phyloP scores from a whole-genome alignment of 495 filamentous ascomycete genomes.

The Chaetomium cochliodes region DNA sequence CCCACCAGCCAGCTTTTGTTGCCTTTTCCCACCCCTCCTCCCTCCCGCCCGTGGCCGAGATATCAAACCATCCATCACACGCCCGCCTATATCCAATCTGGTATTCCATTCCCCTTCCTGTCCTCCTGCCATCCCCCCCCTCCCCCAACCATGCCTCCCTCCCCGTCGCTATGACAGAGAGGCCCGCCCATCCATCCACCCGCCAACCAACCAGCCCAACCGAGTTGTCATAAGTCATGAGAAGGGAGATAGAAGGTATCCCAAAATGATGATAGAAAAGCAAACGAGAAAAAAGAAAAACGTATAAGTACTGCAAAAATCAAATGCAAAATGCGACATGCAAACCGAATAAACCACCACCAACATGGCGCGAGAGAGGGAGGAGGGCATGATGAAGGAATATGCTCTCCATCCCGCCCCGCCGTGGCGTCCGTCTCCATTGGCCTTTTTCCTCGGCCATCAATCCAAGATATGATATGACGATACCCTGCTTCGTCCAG shows the following conservation, averaged over 20 bases:
- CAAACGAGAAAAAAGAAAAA: not conserved
- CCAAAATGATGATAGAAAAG: not conserved
- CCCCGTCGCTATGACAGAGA: not conserved
- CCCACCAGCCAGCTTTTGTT: slow-evolving; percentile 33
- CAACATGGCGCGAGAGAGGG: not conserved
- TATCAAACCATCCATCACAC: not conserved
- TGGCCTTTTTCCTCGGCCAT: not conserved
- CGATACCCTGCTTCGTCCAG: not conserved
- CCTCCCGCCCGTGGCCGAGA: not conserved
- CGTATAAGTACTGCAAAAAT: slow-evolving; percentile 1
- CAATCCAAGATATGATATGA: not conserved
- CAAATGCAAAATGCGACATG: slow-evolving; percentile 1
- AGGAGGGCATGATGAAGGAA: not conserved
- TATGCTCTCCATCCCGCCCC: not conserved
- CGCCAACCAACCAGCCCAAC: not conserved
- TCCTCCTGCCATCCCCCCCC: not conserved
- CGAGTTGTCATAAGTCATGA: slow-evolving; percentile 11
- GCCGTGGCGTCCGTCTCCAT: not conserved
- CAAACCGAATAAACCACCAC: not conserved
- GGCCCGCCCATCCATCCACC: not conserved
- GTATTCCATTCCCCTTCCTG: not conserved
- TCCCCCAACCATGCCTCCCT: not conserved
- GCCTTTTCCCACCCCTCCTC: slow-evolving; percentile 15
- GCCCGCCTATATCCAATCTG: slow-evolving; percentile 4
- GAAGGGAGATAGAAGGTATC: slow-evolving; percentile 9